Base-by-base conservation (phyloP, 306 rosid genomes). In the Gastrolobium bilobum region DNA sequence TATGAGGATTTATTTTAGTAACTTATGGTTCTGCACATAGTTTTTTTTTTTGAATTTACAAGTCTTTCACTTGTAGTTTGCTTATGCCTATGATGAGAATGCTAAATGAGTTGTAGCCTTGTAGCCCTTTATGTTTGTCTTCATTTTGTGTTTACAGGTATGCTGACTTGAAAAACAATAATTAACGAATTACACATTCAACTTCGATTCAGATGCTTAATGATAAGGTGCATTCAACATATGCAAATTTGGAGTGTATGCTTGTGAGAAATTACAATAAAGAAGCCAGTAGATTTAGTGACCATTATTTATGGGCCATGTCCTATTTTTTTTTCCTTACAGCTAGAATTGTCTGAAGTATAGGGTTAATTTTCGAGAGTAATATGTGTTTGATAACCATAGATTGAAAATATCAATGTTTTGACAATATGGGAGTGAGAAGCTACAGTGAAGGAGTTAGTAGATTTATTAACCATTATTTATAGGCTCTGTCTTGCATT, bases 151-250 rank as follows among this genome's bases (percentile, higher is more conserved):
- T 82, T 84, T 76, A 73, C 90, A 92, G 99, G 88, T 92, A 92
- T 87, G 99, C 99, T 61, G 99, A 95, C 77, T 79, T 95, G 80
- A 95, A 90, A 91, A 95, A 84, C 80, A 95, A 95, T 68, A 91
- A 77, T 71, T 81, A 78, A 91, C 94, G 42, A 87, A 89, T 85
- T 93, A 93, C 87, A 89, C 91, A 0, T 91, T 91, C 87, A 91
- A 83, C 88, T 93, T 87, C 46, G 91, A 93, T n/a, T 84, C 97
- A 91, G 76, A 93, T 93, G 97, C 91, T 91, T 31, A 93, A 48
- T 79, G 97, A 93, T 70, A 91, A 93, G 98, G 98, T 93, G 57
- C 48, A n/a, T 34, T 82, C 73, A 42, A 79, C 34, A 30, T 63
- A 10, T 60, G 54, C 43, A 33, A 10, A 51, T 26, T 77, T 73